A percentile compares a stretch with the other conserved stretches of the same genome.
Evolutionary conservation across 2,329 filamentous ascomycete species (phyloP).

Genomic region (Beauveria caledonica): DNA sequence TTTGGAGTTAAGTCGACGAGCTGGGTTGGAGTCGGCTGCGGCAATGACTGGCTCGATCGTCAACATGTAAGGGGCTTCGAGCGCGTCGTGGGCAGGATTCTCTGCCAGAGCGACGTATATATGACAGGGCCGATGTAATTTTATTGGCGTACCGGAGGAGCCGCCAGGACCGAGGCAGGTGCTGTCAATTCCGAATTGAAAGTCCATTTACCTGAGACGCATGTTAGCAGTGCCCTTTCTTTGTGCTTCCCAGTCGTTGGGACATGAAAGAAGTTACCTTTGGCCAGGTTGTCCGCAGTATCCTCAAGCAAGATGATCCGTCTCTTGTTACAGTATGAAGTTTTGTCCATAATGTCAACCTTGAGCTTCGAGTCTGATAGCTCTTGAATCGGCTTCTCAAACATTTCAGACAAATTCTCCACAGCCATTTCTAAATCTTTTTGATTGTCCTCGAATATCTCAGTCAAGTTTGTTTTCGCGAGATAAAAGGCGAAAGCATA

Average conservation of each 20-base stretch:
- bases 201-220: conserved; percentile 35
- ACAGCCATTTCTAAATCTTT: conserved; percentile 97
- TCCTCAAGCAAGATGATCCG: conserved; percentile 84
- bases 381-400: conserved; percentile 90
- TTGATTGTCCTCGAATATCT: conserved; percentile 98
- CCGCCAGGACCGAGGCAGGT: conserved; percentile 11
- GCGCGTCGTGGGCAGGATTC: no score
- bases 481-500: conserved; percentile 98
- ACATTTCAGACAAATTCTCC: conserved; percentile 96
- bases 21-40: no score
- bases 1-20: no score
- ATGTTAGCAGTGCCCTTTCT: conserved; percentile 18
- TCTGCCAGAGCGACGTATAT: neutral
- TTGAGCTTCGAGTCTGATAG: conserved; percentile 82
- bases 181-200: conserved; percentile 29
- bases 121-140: neutral
- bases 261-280: conserved; percentile 45
- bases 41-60: no score
- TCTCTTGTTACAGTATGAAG: conserved; percentile 89
- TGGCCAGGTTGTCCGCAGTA: conserved; percentile 84
- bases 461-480: conserved; percentile 88
- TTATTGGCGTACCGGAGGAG: neutral
- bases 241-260: no score
- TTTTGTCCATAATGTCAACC: conserved; percentile 98
- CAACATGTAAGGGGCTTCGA: no score